Evolutionary conservation across 306 rosid genomes (phyloP).

Genomic region (Corylus avellana): DNA sequence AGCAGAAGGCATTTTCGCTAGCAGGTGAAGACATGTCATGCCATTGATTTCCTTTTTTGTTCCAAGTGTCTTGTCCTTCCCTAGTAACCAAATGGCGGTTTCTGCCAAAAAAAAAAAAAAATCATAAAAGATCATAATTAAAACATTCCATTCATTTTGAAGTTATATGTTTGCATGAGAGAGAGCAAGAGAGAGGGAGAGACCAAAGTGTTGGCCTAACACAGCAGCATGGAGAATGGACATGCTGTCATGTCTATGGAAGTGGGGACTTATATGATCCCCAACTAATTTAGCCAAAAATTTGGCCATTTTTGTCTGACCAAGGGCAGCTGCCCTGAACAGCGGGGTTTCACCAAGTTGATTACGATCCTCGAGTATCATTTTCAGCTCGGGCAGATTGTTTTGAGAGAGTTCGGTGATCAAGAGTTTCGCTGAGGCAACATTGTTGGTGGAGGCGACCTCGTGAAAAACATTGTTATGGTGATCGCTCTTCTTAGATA

Average conservation of each 20-base stretch:
- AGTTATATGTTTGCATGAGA: background rate
- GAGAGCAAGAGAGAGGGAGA: background rate
- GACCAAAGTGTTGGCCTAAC: background rate
- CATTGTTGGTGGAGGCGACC: background rate
- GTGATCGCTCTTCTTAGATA: background rate
- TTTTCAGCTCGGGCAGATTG: background rate
- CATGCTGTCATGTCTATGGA: background rate
- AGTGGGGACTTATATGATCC: background rate
- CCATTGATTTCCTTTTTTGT: background rate
- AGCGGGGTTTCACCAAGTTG: background rate
- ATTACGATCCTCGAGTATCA: background rate
- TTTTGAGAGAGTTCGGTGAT: background rate
- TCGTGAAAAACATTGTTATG: background rate
- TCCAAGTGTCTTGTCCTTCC: background rate
- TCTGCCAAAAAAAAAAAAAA: background rate
- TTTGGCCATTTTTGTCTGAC: background rate
- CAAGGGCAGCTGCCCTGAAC: background rate
- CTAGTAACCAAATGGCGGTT: background rate
- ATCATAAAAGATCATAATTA: background rate
- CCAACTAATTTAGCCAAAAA: background rate
- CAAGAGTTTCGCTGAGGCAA: background rate
- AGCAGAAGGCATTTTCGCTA: conserved; percentile 11
- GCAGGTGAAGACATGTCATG: background rate
- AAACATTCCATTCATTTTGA: background rate
- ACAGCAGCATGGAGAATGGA: background rate